Evolutionary conservation across 495 filamentous ascomycete genomes (phyloP).

Genomic region (Amphirosellinia nigrospora): DNA sequence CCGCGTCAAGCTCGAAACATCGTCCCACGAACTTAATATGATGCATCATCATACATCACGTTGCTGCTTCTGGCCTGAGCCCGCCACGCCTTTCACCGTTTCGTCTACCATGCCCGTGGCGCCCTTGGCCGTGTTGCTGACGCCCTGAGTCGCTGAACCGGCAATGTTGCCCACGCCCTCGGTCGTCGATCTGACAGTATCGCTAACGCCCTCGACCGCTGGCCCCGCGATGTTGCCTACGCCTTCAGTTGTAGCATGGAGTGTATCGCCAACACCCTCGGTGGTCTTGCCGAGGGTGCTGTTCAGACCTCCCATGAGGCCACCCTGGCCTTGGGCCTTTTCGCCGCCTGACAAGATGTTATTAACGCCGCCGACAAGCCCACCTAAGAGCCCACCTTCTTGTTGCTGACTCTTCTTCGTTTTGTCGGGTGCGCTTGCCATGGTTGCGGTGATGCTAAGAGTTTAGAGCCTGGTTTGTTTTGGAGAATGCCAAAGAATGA

Average conservation of each 20-base stretch:
- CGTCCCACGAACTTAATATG: neutral
- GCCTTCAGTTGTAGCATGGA: constrained; percentile 40
- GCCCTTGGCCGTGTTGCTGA: constrained; percentile 32
- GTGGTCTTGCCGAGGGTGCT: constrained; percentile 46
- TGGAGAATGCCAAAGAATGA: neutral
- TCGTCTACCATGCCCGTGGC: constrained; percentile 33
- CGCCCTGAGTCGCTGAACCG: constrained; percentile 35
- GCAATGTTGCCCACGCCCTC: constrained; percentile 41
- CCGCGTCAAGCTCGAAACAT: neutral
- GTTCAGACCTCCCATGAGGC: constrained; percentile 44
- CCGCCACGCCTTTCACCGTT: constrained; percentile 34
- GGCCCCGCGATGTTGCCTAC: constrained; percentile 41
- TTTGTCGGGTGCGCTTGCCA: constrained; percentile 9
- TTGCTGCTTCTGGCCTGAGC: constrained; percentile 20
- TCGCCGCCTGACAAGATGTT: constrained; percentile 49
- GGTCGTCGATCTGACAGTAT: constrained; percentile 37
- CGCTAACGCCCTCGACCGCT: constrained; percentile 38
- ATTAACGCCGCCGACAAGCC: constrained; percentile 44
- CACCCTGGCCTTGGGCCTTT: constrained; percentile 48
- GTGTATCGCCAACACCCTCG: constrained; percentile 37
- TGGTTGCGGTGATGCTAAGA: neutral
- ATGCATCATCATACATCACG: neutral
- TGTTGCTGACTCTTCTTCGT: constrained; percentile 20
- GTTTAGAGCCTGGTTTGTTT: neutral
- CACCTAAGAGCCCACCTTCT: constrained; percentile 43